Base-by-base conservation (phyloP, 768 basidiomycete species). In the Boletus rex-veris region DNA sequence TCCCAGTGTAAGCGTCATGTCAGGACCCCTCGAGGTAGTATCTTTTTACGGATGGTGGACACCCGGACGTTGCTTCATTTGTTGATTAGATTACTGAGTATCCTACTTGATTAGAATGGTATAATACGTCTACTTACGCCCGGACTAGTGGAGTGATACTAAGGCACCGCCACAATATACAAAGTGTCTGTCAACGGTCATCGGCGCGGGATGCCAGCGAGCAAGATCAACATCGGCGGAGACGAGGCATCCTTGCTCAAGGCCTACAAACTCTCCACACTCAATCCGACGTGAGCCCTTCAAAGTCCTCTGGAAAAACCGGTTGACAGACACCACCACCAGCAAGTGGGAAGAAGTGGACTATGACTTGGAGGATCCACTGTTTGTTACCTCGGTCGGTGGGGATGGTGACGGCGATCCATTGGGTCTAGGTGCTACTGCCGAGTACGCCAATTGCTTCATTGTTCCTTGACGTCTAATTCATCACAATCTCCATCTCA, bases 311-410 rank as follows among this genome's bases (percentile, higher is more conserved):
- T 42, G 30, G 15, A 46, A 36, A 36, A 47, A n/a, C 14, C 19
- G n/a, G n/a, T 45, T 58, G 46, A 61, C 52, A 36, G 14, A 19
- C 43, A 52, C 44, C 18, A 21, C 33, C 36, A 44, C 45, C 41
- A 92, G 92, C 60, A 78, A 84, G 72, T 97, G 94, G 94, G 92
- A 96, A 69, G 88, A 92, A 48, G 78, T 92, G 3, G 88, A 94
- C 65, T 84, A 93, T 72, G 92, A 95, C 54, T 71, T 84, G 18
- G 88, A 88, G 62, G 86, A 90, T 58, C 82, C 88, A 0, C 71
- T 90, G 15, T 86, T 83, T 14, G 73, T 92, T 52, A 77, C 82
- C 28, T 86, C 82, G 43, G 67, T 75, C 26, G 76, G 73, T n/a
- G 72, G 72, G 18, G 87, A 88, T 58, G 74, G 73, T 30, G 88